Base-by-base conservation (phyloP, 83 land plant species). In the Thuja plicata region DNA sequence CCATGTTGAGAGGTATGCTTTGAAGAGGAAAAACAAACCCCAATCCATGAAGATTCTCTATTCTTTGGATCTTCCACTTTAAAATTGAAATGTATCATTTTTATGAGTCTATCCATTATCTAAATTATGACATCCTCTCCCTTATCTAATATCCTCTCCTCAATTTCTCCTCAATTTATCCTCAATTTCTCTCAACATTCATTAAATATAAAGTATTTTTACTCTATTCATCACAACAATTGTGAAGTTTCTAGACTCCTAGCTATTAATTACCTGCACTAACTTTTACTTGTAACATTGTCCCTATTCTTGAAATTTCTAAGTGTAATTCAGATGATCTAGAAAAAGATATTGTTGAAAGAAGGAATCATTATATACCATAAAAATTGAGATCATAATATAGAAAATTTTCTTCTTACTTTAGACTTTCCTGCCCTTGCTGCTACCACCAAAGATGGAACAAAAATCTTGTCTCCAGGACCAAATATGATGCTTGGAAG, bases 401-500 rank as follows among this genome's bases (percentile, higher is more conserved):
- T 6, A 19, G 85, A 38, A 83, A 83, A 83, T 10, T 30, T 50
- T 2, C 11, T 74, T 16, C 87, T 32, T 84, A 92, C 98, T 94
- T 98, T 98, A 84, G 94, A 91, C 84, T 98, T 98, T 27, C 98
- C 98, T 54, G 97, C 93, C 94, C 92, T 95, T 83, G 97, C 99
- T 77, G 95, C 95, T 89, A 90, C 66, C 40, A 94, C 96, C 74
- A 96, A 79, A 37, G 99, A 94, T 57, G 99, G 99, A 40, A 96
- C 94, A 17, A 97, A 24, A 86, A 96, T 86, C 84, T 84, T 93
- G 88, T 98, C 99, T 88, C 99, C 99, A 85, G 99, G 99, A 50
- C 99, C 99, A 91, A 98, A 98, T 52, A 98, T 95, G 43, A 98
- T 94, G 81, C 99, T 98, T 21, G 99, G 99, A 74, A 98, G 97